Conservation (phyloP, 2,329 filamentous ascomycete genomes). For the Xylariaceae sp. region DNA sequence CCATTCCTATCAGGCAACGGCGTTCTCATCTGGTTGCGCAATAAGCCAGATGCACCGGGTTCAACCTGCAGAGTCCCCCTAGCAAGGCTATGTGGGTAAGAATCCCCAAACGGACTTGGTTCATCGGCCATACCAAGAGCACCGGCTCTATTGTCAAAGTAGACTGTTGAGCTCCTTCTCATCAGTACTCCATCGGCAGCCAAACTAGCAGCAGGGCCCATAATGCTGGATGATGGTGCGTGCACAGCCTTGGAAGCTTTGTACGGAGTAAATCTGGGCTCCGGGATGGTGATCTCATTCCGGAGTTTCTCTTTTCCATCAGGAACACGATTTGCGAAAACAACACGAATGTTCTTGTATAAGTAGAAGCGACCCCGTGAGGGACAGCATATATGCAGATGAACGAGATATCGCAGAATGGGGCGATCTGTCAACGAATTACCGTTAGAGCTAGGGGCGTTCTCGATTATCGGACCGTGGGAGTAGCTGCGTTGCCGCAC, state of each 20-base stretch:
- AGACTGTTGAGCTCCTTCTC: constrained; percentile 52
- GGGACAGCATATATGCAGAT: constrained; percentile 87
- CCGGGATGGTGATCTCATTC: constrained; percentile 84
- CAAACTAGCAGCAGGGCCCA: constrained; percentile 44
- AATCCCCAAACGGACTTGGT: constrained; percentile 22
- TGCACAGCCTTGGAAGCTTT: constrained; percentile 59
- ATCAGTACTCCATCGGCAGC: constrained; percentile 56
- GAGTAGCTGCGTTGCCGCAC: constrained; percentile 93
- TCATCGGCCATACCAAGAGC: constrained; percentile 36
- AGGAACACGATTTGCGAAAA: constrained; percentile 93
- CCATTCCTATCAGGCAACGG: constrained; percentile 28
- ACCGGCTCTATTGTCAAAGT: constrained; percentile 31
- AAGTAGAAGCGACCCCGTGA: constrained; percentile 79
- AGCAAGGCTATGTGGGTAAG: constrained; percentile 26
- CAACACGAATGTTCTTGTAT: constrained; percentile 86
- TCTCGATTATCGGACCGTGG: constrained; percentile 75
- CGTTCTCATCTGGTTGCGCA: constrained; percentile 30
- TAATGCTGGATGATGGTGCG: constrained; percentile 32
- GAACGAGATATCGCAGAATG: constrained; percentile 81
- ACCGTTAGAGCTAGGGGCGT: constrained; percentile 37
- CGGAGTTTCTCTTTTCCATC: constrained; percentile 89
- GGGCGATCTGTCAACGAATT: constrained; percentile 48
- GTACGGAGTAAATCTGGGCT: constrained; percentile 81
- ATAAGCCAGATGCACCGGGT: constrained; percentile 47
- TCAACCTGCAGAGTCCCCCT: constrained; percentile 40